Base-by-base conservation (phyloP, 225 moss, liverwort and hornwort species). In the Asterella californica region DNA sequence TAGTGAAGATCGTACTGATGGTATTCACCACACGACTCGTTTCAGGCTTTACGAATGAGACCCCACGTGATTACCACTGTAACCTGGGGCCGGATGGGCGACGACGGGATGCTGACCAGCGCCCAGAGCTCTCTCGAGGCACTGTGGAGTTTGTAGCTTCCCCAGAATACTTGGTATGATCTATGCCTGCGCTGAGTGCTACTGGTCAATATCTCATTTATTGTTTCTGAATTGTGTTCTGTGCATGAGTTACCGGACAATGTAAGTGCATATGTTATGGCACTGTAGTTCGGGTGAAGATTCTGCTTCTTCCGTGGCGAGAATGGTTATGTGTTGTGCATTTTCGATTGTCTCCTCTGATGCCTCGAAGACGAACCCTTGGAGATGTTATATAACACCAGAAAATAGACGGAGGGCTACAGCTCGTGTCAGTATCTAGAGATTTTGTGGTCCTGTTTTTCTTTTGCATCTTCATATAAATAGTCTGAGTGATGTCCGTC, bases 141-240 rank as follows among this genome's bases (percentile, higher is more conserved):
- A 90, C 93, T 71, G 95, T 99, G 87, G 99, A 99, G 87, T 99
- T 99, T 83, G 93, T 92, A 73, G 99, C 99, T 83, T 92, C 99
- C 54, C 89, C 88, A 50, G 93, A 95, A 70, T 99, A 95, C 76
- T 86, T 91, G 95, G 99, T 95, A 83, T 42, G 78, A 22, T 74
- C 25, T 53, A 0, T 53, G 4, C 22, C 74, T 21, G 25, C 19
- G 53, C 74, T 54, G 30, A 46, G 42, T n/a, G 45, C 46, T 29
- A 67, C 25, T 65, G 15, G 0, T 65, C n/a, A 65, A 34, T 32
- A 33, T 12, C 9, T 67, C 0, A 29, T 36, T 67, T 67, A 67
- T 67, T 67, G 42, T 7, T 24, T 32, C 32, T 30, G 0, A 67
- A 4, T 10, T 36, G 0, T 36, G 18, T 15, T 19, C 15, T 0